phyloP scores from a whole-genome alignment of 345 rosid species.

The Euphorbia pulcherrima region DNA sequence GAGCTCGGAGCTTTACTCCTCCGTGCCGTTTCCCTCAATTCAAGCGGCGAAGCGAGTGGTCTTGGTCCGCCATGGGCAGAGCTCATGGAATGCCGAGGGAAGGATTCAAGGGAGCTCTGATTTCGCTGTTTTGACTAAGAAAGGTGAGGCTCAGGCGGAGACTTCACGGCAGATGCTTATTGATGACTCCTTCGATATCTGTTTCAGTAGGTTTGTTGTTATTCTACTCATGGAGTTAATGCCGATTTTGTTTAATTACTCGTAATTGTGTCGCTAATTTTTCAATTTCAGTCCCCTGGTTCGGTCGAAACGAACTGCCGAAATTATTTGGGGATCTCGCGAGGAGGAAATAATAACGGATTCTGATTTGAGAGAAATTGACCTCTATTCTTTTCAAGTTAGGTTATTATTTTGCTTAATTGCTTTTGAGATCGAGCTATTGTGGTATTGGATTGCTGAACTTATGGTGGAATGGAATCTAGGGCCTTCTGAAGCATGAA shows the following conservation, averaged over 20 bases:
- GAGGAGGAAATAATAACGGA: slow-evolving; percentile 56
- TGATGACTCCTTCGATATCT: slow-evolving; percentile 66
- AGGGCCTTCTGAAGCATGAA: slow-evolving; percentile 87
- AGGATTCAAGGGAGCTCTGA: slow-evolving; percentile 94
- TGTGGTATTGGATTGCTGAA: not conserved
- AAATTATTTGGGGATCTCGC: slow-evolving; percentile 75
- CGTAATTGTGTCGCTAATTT: not conserved
- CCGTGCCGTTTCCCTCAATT: slow-evolving; percentile 43
- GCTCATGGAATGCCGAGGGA: slow-evolving; percentile 93
- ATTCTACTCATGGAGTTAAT: not conserved
- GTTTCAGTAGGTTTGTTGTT: slow-evolving; percentile 66
- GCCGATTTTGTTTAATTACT: slow-evolving; percentile 4
- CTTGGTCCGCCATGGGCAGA: slow-evolving; percentile 93
- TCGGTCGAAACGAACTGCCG: slow-evolving; percentile 83
- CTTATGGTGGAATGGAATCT: slow-evolving; percentile 20
- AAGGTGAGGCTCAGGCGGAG: slow-evolving; percentile 88
- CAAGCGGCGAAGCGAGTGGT: slow-evolving; percentile 71
- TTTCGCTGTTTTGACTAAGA: slow-evolving; percentile 73
- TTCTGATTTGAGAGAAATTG: slow-evolving; percentile 78
- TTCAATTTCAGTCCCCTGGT: slow-evolving; percentile 50
- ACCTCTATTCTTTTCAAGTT: slow-evolving; percentile 87
- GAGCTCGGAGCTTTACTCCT: slow-evolving; percentile 32
- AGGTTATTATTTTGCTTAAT: slow-evolving; percentile 4
- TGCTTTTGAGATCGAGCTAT: not conserved
- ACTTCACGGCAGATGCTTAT: slow-evolving; percentile 87